Evolutionary conservation across 345 rosid species (phyloP).

Genomic region (Salix koriyanagi): DNA sequence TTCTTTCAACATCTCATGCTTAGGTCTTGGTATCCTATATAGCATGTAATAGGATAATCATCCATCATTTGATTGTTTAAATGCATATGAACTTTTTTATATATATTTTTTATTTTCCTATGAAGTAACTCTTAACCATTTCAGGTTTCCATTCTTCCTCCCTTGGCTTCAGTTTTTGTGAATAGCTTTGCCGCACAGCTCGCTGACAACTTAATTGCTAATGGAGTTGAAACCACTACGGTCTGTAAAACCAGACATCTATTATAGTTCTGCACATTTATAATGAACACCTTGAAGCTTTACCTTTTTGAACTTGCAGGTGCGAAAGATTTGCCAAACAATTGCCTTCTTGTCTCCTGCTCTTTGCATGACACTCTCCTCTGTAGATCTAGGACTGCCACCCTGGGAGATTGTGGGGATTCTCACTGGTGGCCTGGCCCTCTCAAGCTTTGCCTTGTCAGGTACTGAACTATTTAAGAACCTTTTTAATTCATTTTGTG

Average conservation of each 20-base stretch:
- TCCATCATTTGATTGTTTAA: neutral
- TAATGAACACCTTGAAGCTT: slow-evolving; percentile 4
- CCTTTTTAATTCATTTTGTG: neutral
- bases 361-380: slow-evolving; percentile 75
- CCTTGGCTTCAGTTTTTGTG: slow-evolving; percentile 77
- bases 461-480: slow-evolving; percentile 39
- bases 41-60: neutral
- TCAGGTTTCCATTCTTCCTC: slow-evolving; percentile 98
- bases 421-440: slow-evolving; percentile 78
- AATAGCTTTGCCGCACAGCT: slow-evolving; percentile 73
- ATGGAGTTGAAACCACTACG: slow-evolving; percentile 76
- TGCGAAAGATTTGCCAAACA: slow-evolving; percentile 87
- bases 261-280: slow-evolving; percentile 7
- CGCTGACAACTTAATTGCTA: slow-evolving; percentile 78
- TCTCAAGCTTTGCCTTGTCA: slow-evolving; percentile 88
- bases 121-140: slow-evolving; percentile 1
- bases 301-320: slow-evolving; percentile 39
- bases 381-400: slow-evolving; percentile 79
- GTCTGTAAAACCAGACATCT: slow-evolving; percentile 30
- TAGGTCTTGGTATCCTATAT: neutral
- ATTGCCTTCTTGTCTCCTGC: slow-evolving; percentile 91
- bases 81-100: neutral
- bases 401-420: slow-evolving; percentile 94
- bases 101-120: neutral
- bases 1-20: neutral